phyloP scores from a whole-genome alignment of 2,329 filamentous ascomycete genomes.

The Ceratocystis cubensis region DNA sequence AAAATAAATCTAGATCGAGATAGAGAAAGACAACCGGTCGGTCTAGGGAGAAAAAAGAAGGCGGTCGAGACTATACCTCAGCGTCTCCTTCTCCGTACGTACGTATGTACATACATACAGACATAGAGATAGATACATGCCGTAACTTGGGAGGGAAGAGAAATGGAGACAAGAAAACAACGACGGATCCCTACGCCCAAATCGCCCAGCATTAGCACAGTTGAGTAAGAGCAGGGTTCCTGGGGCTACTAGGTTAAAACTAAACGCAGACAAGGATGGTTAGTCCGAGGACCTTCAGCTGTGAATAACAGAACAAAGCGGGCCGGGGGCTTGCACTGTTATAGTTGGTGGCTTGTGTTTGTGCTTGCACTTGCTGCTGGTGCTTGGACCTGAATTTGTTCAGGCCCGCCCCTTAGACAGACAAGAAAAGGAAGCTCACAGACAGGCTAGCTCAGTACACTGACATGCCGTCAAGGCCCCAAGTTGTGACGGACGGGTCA shows the following conservation, averaged over 20 bases:
- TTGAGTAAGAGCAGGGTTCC: too few relatives aligned
- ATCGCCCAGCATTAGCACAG: too few relatives aligned
- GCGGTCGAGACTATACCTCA: not conserved
- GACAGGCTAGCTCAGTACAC: constrained; percentile 11
- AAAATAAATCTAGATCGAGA: not conserved
- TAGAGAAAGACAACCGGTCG: not conserved
- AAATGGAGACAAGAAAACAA: not conserved
- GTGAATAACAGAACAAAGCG: not conserved
- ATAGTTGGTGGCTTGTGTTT: not conserved
- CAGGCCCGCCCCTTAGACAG: not conserved
- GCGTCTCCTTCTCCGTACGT: not conserved
- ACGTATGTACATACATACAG: not conserved
- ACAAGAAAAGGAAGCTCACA: constrained; percentile 7
- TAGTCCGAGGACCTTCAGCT: not conserved
- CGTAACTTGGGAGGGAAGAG: not conserved
- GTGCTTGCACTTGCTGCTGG: not conserved
- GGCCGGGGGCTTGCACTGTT: not conserved
- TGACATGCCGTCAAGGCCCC: constrained; percentile 12
- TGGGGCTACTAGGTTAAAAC: not conserved
- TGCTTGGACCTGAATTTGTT: not conserved
- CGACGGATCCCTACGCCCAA: not conserved
- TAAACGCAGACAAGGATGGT: not conserved
- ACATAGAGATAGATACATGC: not conserved
- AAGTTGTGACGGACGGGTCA: not conserved
- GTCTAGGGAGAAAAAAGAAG: not conserved